These are phyloP conservation scores for Pichia occidentalis DNA, from an alignment of 805 yeast genomes.

Conservation along the genomic window DNA sequence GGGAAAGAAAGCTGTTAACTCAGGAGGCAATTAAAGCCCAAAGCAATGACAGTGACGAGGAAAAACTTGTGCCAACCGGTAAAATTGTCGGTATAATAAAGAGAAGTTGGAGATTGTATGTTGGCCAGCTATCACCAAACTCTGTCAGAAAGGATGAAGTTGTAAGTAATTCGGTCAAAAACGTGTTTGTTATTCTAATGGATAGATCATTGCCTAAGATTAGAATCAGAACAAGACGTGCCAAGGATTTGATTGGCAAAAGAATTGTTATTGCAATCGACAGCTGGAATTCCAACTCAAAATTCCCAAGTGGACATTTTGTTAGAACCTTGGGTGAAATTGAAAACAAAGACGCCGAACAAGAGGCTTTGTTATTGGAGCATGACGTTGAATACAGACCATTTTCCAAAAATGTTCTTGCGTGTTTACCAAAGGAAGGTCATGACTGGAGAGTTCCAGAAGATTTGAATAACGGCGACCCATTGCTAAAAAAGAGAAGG, in stretches of 20 bases:
- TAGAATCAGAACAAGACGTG: slow-evolving; percentile 81
- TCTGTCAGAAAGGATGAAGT: slow-evolving; percentile 52
- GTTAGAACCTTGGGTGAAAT: slow-evolving; percentile 83
- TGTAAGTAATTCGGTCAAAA: slow-evolving; percentile 59
- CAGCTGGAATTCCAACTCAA: slow-evolving; percentile 80
- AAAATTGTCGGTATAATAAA: slow-evolving; percentile 79
- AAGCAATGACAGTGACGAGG: slow-evolving; percentile 33
- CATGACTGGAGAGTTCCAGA: slow-evolving; percentile 88
- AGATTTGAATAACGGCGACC: slow-evolving; percentile 47
- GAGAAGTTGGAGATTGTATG: slow-evolving; percentile 94
- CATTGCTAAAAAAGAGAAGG: slow-evolving; percentile 53
- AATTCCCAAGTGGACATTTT: slow-evolving; percentile 91
- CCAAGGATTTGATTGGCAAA: slow-evolving; percentile 74
- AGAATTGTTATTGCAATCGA: slow-evolving; percentile 91
- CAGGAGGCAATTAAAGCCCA: slow-evolving; percentile 70
- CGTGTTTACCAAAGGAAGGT: slow-evolving; percentile 90
- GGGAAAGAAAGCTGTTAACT: slow-evolving; percentile 64
- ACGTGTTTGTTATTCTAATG: slow-evolving; percentile 81
- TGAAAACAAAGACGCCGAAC: slow-evolving; percentile 91
- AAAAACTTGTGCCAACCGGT: slow-evolving; percentile 82
- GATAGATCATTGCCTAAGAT: slow-evolving; percentile 84
- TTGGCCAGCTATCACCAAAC: slow-evolving; percentile 82
- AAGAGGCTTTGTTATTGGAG: slow-evolving; percentile 87
- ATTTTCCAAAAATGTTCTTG: slow-evolving; percentile 84
- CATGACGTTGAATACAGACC: slow-evolving; percentile 97